Conservation (phyloP, 2,329 filamentous ascomycete species). For the Cytospora piceicola region DNA sequence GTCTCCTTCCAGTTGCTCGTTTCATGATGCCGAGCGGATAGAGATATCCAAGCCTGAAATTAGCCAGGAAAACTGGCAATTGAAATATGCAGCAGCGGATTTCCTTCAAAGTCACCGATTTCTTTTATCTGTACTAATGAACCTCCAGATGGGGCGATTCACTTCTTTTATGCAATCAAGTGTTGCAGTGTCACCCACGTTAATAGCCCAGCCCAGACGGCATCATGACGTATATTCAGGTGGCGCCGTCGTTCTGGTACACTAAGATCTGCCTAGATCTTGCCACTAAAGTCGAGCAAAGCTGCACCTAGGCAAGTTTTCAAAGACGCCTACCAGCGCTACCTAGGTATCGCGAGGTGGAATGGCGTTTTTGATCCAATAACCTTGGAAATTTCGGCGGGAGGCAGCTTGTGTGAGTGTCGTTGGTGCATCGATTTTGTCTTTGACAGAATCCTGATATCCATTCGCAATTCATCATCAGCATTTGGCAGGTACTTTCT, state of each 20-base stretch:
- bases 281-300: not conserved
- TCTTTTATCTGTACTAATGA: not conserved
- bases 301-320: not conserved
- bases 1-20: constrained; percentile 25
- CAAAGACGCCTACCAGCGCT: not conserved
- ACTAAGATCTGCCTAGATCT: constrained; percentile 6
- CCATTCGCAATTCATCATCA: not conserved
- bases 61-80: not conserved
- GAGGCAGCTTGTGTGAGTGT: not conserved
- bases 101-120: not conserved
- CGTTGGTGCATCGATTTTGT: not conserved
- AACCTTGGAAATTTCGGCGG: not conserved
- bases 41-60: not conserved
- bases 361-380: not conserved
- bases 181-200: not conserved
- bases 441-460: not conserved
- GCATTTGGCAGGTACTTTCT: not conserved
- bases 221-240: constrained; percentile 18
- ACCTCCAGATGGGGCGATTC: not conserved
- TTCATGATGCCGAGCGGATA: constrained; percentile 23
- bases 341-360: constrained; percentile 5
- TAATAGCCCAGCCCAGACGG: not conserved
- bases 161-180: not conserved
- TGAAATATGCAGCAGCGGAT: not conserved
- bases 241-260: constrained; percentile 17